These are phyloP conservation scores for Pyropia haitanensis DNA, from an alignment of 23 red algal species.

Conservation along the genomic window DNA sequence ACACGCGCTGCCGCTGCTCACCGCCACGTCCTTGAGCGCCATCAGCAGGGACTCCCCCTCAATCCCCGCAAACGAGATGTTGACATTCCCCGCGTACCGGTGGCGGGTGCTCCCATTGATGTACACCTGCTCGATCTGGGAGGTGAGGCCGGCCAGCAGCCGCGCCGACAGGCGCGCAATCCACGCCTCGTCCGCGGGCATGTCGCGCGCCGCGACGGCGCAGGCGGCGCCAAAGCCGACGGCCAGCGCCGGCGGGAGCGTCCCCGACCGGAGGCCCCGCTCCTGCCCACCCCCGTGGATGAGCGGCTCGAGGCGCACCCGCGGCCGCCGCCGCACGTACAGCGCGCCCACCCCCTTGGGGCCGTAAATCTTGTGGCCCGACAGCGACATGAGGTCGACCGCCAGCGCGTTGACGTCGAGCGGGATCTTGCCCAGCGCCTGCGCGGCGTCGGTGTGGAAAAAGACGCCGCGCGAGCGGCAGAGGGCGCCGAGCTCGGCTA, in stretches of 20 bases:
- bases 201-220: conserved; percentile 52
- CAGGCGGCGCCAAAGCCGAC: conserved; percentile 87
- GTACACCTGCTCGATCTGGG: conserved; percentile 48
- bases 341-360: conserved; percentile 94
- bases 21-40: conserved; percentile 95
- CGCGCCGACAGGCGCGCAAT: conserved; percentile 36
- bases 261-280: conserved; percentile 87
- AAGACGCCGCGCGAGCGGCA: conserved; percentile 88
- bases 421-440: conserved; percentile 89
- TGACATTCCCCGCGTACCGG: conserved; percentile 87
- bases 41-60: conserved; percentile 94
- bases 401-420: conserved; percentile 82
- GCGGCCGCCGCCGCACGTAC: conserved; percentile 79
- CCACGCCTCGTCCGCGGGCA: conserved; percentile 59
- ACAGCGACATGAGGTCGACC: conserved; percentile 92
- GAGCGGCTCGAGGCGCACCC: conserved; percentile 88
- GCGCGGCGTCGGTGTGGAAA: conserved; percentile 94
- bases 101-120: conserved; percentile 72
- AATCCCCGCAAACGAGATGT: conserved; percentile 89
- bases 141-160: conserved; percentile 42
- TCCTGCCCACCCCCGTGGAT: conserved; percentile 97
- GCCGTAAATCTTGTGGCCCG: conserved; percentile 94
- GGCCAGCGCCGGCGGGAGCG: conserved; percentile 74
- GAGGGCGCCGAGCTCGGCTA: conserved; percentile 64
- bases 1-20: conserved; percentile 91